Evolutionary conservation across 805 yeast species (phyloP), one percentile per base, ranked within the genome.

Genomic region (Saccharomycopsis amapae): DNA sequence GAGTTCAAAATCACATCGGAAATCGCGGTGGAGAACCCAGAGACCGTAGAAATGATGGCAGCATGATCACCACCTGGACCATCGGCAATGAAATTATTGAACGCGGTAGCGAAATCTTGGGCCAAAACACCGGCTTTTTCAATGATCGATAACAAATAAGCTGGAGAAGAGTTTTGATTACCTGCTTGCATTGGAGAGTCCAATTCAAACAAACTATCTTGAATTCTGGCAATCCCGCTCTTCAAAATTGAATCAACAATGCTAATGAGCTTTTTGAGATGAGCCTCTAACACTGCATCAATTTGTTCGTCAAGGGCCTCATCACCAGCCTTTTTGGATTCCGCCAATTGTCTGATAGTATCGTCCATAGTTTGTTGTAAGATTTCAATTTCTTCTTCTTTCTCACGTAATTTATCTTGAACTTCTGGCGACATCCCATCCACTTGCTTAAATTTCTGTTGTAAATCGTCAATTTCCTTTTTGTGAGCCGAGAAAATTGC

Each of bases 101-200:
- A 86, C 5, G 81, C 76, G 22, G 79, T 75, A 4, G 95, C 84
- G 62, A 88, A 85, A 33, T 82, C 89, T 4, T 89, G 85, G 0
- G 89, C 87, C 13, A 75, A 66, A 33, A 78, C 75, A 0, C 86
- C 75, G 17, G 82, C 73, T 52, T 79, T 74, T 58, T 88, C 96
- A 51, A 81, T 67, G 34, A 85, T 66, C 0, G 90, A 79, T 30
- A 80, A 65, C 19, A 82, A 62, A 55, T 76, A 81, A 53, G 75
- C 79, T 2, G 90, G 85, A 0, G 90, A 75, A 2, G 93, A 72
- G 59, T 79, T 79, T 53, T 79, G 77, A 58, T 84, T 85, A 45
- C 93, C 93, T 3, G 87, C 85, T 62, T 83, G 86, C 76, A 82
- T 76, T 25, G 93, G 85, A 3, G 89, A 81, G 45, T 78, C 81